These are phyloP conservation scores for Boletus rubroflammeus DNA, from an alignment of 768 basidiomycete species.

Conservation along the genomic window DNA sequence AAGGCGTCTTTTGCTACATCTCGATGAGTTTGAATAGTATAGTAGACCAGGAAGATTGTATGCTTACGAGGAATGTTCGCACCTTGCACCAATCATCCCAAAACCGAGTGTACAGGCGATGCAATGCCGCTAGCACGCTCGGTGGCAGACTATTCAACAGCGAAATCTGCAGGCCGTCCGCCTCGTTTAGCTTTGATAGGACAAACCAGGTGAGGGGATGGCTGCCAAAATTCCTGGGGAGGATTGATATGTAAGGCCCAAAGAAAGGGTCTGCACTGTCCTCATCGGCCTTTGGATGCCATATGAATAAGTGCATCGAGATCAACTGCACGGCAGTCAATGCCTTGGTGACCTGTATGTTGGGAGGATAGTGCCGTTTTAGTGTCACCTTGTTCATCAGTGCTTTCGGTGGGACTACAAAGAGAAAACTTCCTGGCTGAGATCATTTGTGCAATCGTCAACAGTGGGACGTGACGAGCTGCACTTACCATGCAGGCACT, in stretches of 20 bases:
- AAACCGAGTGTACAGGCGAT: slow-evolving; percentile 47
- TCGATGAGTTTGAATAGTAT: neutral
- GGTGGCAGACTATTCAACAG: slow-evolving; percentile 49
- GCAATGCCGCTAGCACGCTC: slow-evolving; percentile 39
- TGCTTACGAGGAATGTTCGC: slow-evolving; percentile 50
- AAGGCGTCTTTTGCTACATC: slow-evolving; percentile 7
- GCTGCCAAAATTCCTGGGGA: slow-evolving; percentile 68
- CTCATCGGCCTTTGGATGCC: slow-evolving; percentile 45
- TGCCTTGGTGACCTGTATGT: slow-evolving; percentile 13
- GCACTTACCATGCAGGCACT: slow-evolving; percentile 40
- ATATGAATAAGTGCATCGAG: slow-evolving; percentile 73
- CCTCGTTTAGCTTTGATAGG: slow-evolving; percentile 18
- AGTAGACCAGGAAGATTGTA: neutral
- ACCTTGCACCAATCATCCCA: slow-evolving; percentile 56
- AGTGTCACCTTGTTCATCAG: slow-evolving; percentile 76
- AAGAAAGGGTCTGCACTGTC: slow-evolving; percentile 53
- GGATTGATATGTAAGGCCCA: slow-evolving; percentile 73
- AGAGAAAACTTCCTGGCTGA: slow-evolving; percentile 54
- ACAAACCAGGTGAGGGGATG: slow-evolving; percentile 84
- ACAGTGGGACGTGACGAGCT: neutral
- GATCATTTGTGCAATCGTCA: slow-evolving; percentile 9
- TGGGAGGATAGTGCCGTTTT: slow-evolving; percentile 49
- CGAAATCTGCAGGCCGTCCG: slow-evolving; percentile 14
- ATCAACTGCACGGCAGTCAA: slow-evolving; percentile 72
- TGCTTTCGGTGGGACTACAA: slow-evolving; percentile 66